Base-by-base conservation (phyloP, 768 basidiomycete genomes). In the Lentinus brumalis region DNA sequence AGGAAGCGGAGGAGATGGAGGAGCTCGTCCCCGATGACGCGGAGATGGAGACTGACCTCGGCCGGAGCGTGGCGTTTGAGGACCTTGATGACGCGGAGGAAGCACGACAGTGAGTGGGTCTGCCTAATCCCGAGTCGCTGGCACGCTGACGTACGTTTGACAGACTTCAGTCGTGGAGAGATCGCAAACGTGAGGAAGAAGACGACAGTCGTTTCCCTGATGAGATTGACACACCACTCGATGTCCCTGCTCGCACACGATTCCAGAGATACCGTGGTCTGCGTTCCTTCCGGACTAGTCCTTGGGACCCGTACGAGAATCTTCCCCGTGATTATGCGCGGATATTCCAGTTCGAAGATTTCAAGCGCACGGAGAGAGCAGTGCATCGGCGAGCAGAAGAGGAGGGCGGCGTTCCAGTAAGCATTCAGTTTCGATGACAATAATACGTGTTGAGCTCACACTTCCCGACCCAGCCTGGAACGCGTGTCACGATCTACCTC, bases 291-390 rank as follows among this genome's bases (percentile, higher is more conserved):
- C 80, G 96, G 40, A 98, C 96, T 6, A 95, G 92, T 71, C 93
- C 92, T 40, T 99, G 96, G 97, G 97, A 98, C 72, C 88, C 96
- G 8, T 98, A 90, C 67, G 96, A 99, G 75, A 96, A 96, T 69
- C 79, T 99, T 11, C 96, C 96, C 12, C 77, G 88, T 52, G 95
- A 99, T 71, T 98, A 98, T 69, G 94, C 90, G 2, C 83, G 90
- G 44, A 96, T 98, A 67, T 99, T 98, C 77, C 92, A 95, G 72
- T 97, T 98, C 69, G 95, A 98, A 75, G 92, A 96, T 67, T 97
- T 91, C 78, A 91, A 87, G 72, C 83, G 89, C 18, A 97, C 94
- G 5, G 89, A 92, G 67, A 79, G 89, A 11, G 80, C 79, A 46
- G 84, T 94, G 39, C 83, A 81, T 56, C 81, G 86, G 60, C 78